phyloP scores from a whole-genome alignment of 208 protist species.

The Porcisia hertigi region DNA sequence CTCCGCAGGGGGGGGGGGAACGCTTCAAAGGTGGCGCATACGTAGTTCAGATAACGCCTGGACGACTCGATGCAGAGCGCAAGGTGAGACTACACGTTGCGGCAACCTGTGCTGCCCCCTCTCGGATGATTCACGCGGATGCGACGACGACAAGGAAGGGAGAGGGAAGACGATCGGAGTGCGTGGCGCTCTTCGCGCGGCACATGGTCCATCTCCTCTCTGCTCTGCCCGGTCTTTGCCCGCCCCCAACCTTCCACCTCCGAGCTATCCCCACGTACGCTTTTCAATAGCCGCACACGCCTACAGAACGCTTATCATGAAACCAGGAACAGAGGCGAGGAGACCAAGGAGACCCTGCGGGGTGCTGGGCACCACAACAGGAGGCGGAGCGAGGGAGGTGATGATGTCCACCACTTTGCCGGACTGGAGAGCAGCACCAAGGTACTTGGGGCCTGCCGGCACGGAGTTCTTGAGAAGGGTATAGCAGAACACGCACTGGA shows the following conservation, averaged over 20 bases:
- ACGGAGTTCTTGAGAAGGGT: slow-evolving; percentile 61
- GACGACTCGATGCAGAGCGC: background rate
- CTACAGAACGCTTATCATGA: slow-evolving; percentile 64
- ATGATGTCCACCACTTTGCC: slow-evolving; percentile 54
- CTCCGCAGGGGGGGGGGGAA: background rate
- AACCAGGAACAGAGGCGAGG: slow-evolving; percentile 58
- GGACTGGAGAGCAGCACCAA: slow-evolving; percentile 45
- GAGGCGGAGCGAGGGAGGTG: slow-evolving; percentile 59
- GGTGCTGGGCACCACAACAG: slow-evolving; percentile 40
- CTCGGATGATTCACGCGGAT: background rate
- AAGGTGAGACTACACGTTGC: background rate
- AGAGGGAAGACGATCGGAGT: background rate
- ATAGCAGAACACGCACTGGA: slow-evolving; percentile 77
- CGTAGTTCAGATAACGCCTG: background rate
- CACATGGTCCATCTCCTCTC: background rate
- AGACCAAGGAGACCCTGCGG: slow-evolving; percentile 79
- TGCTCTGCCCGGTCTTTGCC: too few species aligned
- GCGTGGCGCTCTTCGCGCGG: background rate
- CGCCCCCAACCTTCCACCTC: too few species aligned
- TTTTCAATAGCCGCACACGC: background rate
- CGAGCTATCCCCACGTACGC: too few species aligned
- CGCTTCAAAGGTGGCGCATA: background rate
- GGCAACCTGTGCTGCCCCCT: background rate
- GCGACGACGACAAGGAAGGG: background rate
- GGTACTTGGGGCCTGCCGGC: slow-evolving; percentile 45